phyloP scores from a whole-genome alignment of 495 filamentous ascomycete species.

The Geopyxis carbonaria region DNA sequence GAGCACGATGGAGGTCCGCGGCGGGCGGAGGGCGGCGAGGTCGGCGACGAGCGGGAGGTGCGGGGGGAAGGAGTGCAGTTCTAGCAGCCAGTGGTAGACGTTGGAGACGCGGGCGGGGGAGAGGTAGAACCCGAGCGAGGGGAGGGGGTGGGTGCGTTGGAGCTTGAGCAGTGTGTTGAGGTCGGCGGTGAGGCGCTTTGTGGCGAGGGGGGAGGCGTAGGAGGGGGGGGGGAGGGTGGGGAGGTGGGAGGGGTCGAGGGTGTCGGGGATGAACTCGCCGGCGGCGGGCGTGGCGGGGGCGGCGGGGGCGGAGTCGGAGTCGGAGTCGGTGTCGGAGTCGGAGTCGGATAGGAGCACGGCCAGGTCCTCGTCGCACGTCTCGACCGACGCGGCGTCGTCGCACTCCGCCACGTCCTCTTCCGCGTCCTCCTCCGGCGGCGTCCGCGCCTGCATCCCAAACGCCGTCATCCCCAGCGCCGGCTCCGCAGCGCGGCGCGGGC shows the following conservation, averaged over 20 bases:
- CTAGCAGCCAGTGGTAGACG: constrained; percentile 85
- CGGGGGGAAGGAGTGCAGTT: constrained; percentile 67
- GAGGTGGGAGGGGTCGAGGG: constrained; percentile 38
- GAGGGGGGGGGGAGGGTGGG: constrained; percentile 43
- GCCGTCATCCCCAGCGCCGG: too few species aligned
- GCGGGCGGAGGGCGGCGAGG: constrained; percentile 37
- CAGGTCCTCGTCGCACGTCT: too few species aligned
- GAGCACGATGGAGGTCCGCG: constrained; percentile 50
- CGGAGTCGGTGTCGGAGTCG: too few species aligned
- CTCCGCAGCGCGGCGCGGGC: too few species aligned
- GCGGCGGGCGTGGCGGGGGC: neutral
- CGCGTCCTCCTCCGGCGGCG: too few species aligned
- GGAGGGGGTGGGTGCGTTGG: constrained; percentile 44
- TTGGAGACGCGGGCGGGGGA: constrained; percentile 38
- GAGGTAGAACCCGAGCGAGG: constrained; percentile 77
- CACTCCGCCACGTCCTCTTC: too few species aligned
- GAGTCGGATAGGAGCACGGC: too few species aligned
- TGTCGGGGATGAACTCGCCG: constrained; percentile 46
- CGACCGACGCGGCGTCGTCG: too few species aligned
- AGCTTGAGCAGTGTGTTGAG: constrained; percentile 42
- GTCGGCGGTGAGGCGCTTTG: constrained; percentile 44
- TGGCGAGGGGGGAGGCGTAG: constrained; percentile 50
- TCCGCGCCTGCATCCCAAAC: too few species aligned
- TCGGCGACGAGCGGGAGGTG: constrained; percentile 54
- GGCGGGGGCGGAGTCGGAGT: too few species aligned